Evolutionary conservation across 805 yeast species (phyloP), one percentile per base, ranked within the genome.

Genomic region (Nakazawaea pomicola): DNA sequence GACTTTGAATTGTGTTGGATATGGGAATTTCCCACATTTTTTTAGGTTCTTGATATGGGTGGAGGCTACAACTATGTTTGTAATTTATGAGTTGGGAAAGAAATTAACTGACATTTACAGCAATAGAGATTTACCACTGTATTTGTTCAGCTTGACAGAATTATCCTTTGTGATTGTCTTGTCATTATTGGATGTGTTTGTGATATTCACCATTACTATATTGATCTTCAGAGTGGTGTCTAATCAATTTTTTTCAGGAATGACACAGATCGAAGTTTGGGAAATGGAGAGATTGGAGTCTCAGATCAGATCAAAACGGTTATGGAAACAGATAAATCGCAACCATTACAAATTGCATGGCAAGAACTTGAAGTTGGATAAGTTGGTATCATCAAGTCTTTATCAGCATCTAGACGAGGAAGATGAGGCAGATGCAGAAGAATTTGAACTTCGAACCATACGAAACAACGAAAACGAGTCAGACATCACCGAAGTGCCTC

Each of bases 241-340:
- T 29, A 78, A 79, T 53, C 64, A 78, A 46, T 47, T 73, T 1
- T 56, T 74, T 38, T 61, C 67, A 21, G 96, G 96, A 19, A 81
- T 76, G 74, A 80, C 97, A 1, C 95, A 87, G 56, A 90, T 91
- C 40, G 99, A 91, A 62, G 67, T 73, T 2, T 91, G 99, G 99
- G 98, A 91, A 53, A 59, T 68, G 59, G 98, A 93, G 49, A 71
- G 98, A 49, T 67, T 87, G 2, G 88, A 78, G 39, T 64, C 78
- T 3, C 83, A 83, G 47, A 74, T 78, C 44, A 68, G 74, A 39
- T 70, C 74, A 2, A 77, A 70, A 33, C 61, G 73, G 35, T 62
- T 84, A 42, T 82, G 78, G 77, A 53, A 46, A 30, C 72, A 61
- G 50, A 68, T 76, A 20, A 61, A 67, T 41, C 52, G 53, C 38